A percentile compares a stretch with the other conserved stretches of the same genome.
Conservation (phyloP, 306 rosid species). For the Betula pendula region DNA sequence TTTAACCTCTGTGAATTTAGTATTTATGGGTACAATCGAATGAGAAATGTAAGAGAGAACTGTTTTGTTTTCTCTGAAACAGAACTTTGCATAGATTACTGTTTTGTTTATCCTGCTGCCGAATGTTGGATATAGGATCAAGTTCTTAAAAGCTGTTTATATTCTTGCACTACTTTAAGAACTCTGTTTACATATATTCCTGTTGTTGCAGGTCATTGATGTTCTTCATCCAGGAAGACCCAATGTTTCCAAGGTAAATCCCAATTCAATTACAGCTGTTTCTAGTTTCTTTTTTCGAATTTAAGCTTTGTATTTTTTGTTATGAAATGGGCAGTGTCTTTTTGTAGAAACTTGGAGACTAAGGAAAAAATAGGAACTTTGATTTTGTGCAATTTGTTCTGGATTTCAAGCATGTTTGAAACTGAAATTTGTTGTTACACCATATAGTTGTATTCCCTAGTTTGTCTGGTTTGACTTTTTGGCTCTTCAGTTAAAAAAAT, state of each 20-base stretch:
- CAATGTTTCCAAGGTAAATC: slow-evolving; percentile 78
- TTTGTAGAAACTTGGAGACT: not conserved
- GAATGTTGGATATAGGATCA: not conserved
- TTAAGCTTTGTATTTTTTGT: not conserved
- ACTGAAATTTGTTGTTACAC: not conserved
- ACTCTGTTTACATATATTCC: not conserved
- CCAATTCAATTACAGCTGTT: not conserved
- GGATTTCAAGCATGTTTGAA: not conserved
- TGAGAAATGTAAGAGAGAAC: too few relatives aligned
- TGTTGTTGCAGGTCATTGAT: slow-evolving; percentile 59
- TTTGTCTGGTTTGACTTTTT: not conserved
- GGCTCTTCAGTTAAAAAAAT: not conserved
- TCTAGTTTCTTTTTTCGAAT: not conserved
- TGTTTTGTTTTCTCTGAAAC: too few relatives aligned
- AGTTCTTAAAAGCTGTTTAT: not conserved
- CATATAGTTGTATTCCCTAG: not conserved
- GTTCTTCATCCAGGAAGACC: slow-evolving; percentile 95
- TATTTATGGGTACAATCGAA: too few relatives aligned
- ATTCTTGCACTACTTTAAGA: not conserved
- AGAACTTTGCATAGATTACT: too few relatives aligned
- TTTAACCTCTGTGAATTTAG: too few relatives aligned
- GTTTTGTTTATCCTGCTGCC: too few relatives aligned
- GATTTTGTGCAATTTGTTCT: not conserved
- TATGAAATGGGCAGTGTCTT: not conserved
- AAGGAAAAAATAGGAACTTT: not conserved